Evolutionary conservation across 805 yeast genomes (phyloP).

Genomic region (Saccharomycopsis amapae): DNA sequence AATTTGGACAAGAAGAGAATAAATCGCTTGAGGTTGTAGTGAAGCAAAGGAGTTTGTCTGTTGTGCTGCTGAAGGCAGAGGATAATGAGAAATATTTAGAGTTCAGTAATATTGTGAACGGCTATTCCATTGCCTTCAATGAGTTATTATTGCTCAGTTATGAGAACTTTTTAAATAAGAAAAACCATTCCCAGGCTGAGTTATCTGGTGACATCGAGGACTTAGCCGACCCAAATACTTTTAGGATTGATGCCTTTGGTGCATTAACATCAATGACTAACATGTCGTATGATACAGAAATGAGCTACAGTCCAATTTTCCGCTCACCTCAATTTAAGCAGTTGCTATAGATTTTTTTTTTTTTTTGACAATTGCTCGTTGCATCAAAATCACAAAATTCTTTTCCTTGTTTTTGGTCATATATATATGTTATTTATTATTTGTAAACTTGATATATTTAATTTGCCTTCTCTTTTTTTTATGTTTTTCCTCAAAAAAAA

Average conservation of each 20-base stretch:
- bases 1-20: neutral
- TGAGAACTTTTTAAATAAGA: neutral
- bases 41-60: constrained; percentile 4
- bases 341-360: constrained; percentile 3
- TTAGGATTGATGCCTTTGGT: neutral
- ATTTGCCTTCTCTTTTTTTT: no score
- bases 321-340: constrained; percentile 12
- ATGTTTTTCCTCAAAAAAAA: no score
- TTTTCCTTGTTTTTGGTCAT: no score
- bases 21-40: neutral
- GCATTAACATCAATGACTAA: neutral
- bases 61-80: neutral
- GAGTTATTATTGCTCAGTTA: neutral
- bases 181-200: no score
- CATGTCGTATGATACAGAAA: constrained; percentile 5
- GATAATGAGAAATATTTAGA: neutral
- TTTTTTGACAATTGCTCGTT: neutral
- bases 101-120: constrained; percentile 5
- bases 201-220: neutral
- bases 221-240: neutral
- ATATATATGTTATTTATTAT: no score
- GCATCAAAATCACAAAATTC: no score
- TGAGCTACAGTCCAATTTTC: constrained; percentile 15
- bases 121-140: neutral
- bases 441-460: no score